Conservation (phyloP, 2,329 filamentous ascomycete genomes). For the Rhinocladiella mackenziei region DNA sequence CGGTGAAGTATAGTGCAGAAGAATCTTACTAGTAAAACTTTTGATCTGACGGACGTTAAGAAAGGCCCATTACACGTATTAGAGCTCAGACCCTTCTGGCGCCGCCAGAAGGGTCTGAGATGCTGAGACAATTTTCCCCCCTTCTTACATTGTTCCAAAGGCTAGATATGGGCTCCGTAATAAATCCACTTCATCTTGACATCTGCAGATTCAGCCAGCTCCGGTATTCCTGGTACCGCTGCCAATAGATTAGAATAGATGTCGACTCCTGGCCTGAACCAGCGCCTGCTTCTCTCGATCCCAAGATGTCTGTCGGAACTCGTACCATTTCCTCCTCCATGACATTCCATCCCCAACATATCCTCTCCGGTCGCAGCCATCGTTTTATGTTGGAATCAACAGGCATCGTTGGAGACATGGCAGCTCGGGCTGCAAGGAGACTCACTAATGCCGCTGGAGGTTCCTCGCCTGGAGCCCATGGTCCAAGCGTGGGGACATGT, state of each 20-base stretch:
- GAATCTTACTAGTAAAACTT: too few relatives aligned
- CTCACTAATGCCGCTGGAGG: conserved; percentile 24
- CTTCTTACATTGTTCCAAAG: too few relatives aligned
- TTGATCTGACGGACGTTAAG: too few relatives aligned
- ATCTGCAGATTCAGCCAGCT: too few relatives aligned
- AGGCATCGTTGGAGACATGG: conserved; percentile 13
- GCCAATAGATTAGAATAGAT: conserved; percentile 19
- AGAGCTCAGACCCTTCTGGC: too few relatives aligned
- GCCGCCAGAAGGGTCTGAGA: too few relatives aligned
- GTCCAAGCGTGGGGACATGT: conserved; percentile 26
- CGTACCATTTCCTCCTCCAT: conserved; percentile 36
- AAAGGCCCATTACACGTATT: too few relatives aligned
- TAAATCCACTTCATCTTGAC: background rate
- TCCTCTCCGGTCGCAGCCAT: conserved; percentile 24
- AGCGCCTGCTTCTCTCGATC: background rate
- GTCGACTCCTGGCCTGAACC: background rate
- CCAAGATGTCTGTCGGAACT: conserved; percentile 19
- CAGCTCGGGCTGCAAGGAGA: conserved; percentile 19
- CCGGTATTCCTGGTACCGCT: conserved; percentile 9
- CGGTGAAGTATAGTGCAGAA: too few relatives aligned
- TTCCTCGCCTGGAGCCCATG: conserved; percentile 25
- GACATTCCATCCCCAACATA: conserved; percentile 44
- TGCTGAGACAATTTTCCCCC: too few relatives aligned
- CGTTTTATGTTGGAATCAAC: conserved; percentile 17
- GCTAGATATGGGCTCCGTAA: background rate